These are phyloP conservation scores for Globisporangium mamillatum DNA, from an alignment of 352 stramenopile genomes.

Conservation along the genomic window DNA sequence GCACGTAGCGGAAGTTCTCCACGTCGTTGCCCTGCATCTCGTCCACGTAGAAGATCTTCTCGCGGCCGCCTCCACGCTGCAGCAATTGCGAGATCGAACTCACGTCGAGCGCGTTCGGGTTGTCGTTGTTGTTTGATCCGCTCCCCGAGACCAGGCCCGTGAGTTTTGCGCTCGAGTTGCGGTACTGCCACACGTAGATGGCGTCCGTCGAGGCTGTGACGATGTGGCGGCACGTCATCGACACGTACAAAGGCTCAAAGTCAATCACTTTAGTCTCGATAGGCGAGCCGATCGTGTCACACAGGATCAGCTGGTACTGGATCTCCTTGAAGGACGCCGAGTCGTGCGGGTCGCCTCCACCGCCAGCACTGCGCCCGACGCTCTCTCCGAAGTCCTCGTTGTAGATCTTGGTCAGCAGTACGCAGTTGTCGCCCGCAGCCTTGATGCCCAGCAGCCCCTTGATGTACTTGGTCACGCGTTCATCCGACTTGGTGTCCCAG, in stretches of 20 bases:
- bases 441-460: slow-evolving; percentile 77
- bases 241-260: slow-evolving; percentile 80
- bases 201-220: slow-evolving; percentile 74
- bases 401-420: slow-evolving; percentile 81
- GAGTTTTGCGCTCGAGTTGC: slow-evolving; percentile 74
- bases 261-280: slow-evolving; percentile 85
- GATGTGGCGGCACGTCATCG: slow-evolving; percentile 87
- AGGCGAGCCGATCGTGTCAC: slow-evolving; percentile 79
- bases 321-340: slow-evolving; percentile 46
- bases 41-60: slow-evolving; percentile 91
- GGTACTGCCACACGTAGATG: slow-evolving; percentile 95
- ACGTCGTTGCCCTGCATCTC: slow-evolving; percentile 74
- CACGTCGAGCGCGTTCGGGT: slow-evolving; percentile 39
- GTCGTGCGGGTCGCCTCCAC: slow-evolving; percentile 14
- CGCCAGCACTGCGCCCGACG: neutral
- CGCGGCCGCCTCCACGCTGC: slow-evolving; percentile 60
- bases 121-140: slow-evolving; percentile 17
- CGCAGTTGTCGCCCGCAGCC: slow-evolving; percentile 82
- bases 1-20: slow-evolving; percentile 67
- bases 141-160: slow-evolving; percentile 51
- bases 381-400: slow-evolving; percentile 62
- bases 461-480: slow-evolving; percentile 86
- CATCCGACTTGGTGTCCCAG: slow-evolving; percentile 89
- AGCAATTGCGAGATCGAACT: slow-evolving; percentile 66
- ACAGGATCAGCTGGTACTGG: slow-evolving; percentile 86